phyloP scores from a whole-genome alignment of 2,329 filamentous ascomycete species.

The Fusarium praegraminearum region DNA sequence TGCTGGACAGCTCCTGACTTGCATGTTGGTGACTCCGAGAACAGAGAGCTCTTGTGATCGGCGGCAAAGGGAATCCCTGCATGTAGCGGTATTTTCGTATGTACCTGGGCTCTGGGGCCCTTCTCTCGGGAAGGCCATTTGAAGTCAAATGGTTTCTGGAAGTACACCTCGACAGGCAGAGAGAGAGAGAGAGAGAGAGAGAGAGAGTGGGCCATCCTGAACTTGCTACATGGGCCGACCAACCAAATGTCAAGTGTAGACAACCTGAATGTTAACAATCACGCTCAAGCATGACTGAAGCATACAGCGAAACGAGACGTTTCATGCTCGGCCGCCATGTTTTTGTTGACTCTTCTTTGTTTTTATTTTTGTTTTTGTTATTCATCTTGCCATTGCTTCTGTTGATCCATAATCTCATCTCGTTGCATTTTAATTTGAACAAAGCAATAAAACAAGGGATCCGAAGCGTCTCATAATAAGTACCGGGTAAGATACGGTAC shows the following conservation, averaged over 20 bases:
- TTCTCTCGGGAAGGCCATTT: neutral
- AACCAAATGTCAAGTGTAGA: constrained; percentile 27
- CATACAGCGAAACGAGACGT: constrained; percentile 16
- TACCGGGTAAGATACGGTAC: neutral
- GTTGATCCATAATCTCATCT: constrained; percentile 17
- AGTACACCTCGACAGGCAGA: constrained; percentile 40
- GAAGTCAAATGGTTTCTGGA: constrained; percentile 42
- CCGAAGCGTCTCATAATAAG: constrained; percentile 14
- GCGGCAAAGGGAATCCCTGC: constrained; percentile 39
- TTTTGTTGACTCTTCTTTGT: constrained; percentile 27
- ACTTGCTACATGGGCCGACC: constrained; percentile 29
- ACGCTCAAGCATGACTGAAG: constrained; percentile 16
- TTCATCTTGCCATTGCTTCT: constrained; percentile 2
- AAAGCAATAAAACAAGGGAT: constrained; percentile 20
- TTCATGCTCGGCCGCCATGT: constrained; percentile 25
- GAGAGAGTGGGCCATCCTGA: constrained; percentile 26
- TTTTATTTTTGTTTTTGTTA: constrained; percentile 19
- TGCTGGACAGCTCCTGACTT: constrained; percentile 25
- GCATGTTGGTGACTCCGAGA: constrained; percentile 39
- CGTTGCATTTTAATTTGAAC: constrained; percentile 18
- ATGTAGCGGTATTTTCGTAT: constrained; percentile 40
- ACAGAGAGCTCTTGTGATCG: constrained; percentile 46
- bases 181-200: neutral
- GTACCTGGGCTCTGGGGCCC: constrained; percentile 23
- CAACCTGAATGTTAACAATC: constrained; percentile 10